Percentiles rank a stretch among this genome's conserved stretches.
Evolutionary conservation across 352 stramenopile species (phyloP).

Genomic region (Pythium rhizo-oryzae): DNA sequence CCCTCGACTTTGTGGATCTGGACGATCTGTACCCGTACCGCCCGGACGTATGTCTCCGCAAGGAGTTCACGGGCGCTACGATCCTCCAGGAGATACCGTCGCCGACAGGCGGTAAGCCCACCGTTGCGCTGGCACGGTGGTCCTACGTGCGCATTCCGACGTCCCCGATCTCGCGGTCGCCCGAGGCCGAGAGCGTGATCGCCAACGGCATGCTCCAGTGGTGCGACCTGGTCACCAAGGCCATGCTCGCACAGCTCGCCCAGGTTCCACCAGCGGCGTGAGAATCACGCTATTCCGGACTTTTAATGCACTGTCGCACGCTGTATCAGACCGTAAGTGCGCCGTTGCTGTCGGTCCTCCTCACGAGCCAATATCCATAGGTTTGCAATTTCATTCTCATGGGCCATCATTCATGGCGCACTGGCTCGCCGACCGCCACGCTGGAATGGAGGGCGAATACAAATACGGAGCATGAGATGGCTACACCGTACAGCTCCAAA

Average conservation of each 20-base stretch:
- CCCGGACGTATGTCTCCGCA: slow-evolving; percentile 39
- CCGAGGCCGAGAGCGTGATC: background rate
- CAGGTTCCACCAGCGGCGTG: background rate
- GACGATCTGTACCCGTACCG: slow-evolving; percentile 53
- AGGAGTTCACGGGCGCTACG: slow-evolving; percentile 8
- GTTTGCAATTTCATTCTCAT: too few relatives aligned
- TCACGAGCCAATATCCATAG: too few relatives aligned
- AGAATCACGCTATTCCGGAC: background rate
- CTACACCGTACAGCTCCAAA: too few relatives aligned
- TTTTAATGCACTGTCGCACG: too few relatives aligned
- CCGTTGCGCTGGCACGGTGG: slow-evolving; percentile 5
- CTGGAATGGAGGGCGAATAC: too few relatives aligned
- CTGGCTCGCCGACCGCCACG: too few relatives aligned
- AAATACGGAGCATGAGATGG: too few relatives aligned
- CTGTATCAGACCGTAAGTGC: too few relatives aligned
- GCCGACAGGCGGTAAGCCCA: background rate
- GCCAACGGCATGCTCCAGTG: slow-evolving; percentile 1
- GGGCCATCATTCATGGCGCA: too few relatives aligned
- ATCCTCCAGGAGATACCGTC: slow-evolving; percentile 3
- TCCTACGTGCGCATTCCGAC: background rate
- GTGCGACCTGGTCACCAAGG: slow-evolving; percentile 3
- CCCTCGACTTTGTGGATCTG: slow-evolving; percentile 40
- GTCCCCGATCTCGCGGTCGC: background rate
- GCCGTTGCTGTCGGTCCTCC: too few relatives aligned
- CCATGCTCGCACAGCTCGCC: slow-evolving; percentile 8